Percentiles rank a stretch among this genome's conserved stretches.
Conservation (phyloP, 2,329 filamentous ascomycete genomes). For the Bipolaris bicolor region DNA sequence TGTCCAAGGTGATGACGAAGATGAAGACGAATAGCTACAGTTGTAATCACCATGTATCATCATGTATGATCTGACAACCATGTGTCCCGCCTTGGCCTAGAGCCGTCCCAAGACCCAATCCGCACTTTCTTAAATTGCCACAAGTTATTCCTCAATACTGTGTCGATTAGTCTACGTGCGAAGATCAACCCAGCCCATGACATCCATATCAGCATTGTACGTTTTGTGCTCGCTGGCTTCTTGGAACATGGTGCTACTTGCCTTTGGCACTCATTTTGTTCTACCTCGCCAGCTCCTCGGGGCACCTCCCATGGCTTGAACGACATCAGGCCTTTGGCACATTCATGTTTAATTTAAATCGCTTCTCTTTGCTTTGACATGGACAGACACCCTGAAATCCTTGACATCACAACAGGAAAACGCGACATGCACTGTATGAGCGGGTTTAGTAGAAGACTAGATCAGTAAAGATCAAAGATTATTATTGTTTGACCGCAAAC, state of each 20-base stretch:
- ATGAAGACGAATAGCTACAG: slow-evolving; percentile 53
- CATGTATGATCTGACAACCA: neutral
- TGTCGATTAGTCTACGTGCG: slow-evolving; percentile 98
- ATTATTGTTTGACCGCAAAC: neutral
- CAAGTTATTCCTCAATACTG: slow-evolving; percentile 70
- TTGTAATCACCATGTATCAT: slow-evolving; percentile 2
- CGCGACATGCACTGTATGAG: neutral
- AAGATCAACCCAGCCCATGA: slow-evolving; percentile 63
- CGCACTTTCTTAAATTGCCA: slow-evolving; percentile 99
- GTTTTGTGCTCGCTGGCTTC: slow-evolving; percentile 42
- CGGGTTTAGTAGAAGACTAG: neutral
- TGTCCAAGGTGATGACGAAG: slow-evolving; percentile 68
- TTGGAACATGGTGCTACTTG: slow-evolving; percentile 38
- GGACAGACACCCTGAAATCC: neutral
- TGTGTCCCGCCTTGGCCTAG: neutral
- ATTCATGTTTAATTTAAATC: slow-evolving; percentile 12
- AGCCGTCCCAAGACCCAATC: slow-evolving; percentile 12
- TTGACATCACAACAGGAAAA: neutral
- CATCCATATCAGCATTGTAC: slow-evolving; percentile 35
- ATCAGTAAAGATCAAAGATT: neutral
- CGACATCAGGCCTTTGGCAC: slow-evolving; percentile 34
- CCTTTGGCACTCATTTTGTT: slow-evolving; percentile 31
- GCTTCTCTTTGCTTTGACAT: neutral
- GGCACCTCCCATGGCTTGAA: slow-evolving; percentile 31
- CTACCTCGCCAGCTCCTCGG: slow-evolving; percentile 30